A percentile compares a stretch with the other conserved stretches of the same genome.
Conservation (phyloP, 352 stramenopile species). For the Peronospora farinosa region DNA sequence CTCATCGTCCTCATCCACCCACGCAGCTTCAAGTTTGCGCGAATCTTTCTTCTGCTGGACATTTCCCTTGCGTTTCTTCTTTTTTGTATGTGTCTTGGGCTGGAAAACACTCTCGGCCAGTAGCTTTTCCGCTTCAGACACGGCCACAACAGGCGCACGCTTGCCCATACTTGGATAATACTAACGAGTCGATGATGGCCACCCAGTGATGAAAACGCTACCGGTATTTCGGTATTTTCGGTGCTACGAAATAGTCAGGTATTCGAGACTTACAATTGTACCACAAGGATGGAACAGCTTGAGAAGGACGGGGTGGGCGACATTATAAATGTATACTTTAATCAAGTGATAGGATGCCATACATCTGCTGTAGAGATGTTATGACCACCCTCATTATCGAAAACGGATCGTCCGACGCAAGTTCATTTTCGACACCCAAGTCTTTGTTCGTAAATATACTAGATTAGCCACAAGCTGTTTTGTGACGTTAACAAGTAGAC, state of each 20-base stretch:
- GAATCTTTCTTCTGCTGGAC: slow-evolving; percentile 5
- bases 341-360: slow-evolving; percentile 1
- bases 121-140: slow-evolving; percentile 42
- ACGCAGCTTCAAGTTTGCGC: slow-evolving; percentile 47
- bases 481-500: slow-evolving; percentile 14
- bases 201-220: slow-evolving; percentile 25
- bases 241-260: not conserved
- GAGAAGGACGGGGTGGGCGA: slow-evolving; percentile 9
- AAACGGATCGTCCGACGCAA: slow-evolving; percentile 11
- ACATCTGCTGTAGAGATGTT: slow-evolving; percentile 1
- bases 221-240: not conserved
- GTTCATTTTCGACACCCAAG: not conserved
- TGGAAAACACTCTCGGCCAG: slow-evolving; percentile 56
- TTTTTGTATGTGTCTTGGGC: slow-evolving; percentile 14
- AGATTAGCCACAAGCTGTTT: slow-evolving; percentile 12
- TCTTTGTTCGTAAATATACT: not conserved
- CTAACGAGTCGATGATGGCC: slow-evolving; percentile 9
- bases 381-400: slow-evolving; percentile 20
- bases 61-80: slow-evolving; percentile 23
- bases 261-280: not conserved
- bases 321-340: slow-evolving; percentile 7
- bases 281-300: not conserved
- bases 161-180: slow-evolving; percentile 39
- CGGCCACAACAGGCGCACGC: slow-evolving; percentile 20
- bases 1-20: slow-evolving; percentile 85